A percentile compares a stretch with the other conserved stretches of the same genome.
Evolutionary conservation across 345 rosid species (phyloP).

Genomic region (Clausena lansium): DNA sequence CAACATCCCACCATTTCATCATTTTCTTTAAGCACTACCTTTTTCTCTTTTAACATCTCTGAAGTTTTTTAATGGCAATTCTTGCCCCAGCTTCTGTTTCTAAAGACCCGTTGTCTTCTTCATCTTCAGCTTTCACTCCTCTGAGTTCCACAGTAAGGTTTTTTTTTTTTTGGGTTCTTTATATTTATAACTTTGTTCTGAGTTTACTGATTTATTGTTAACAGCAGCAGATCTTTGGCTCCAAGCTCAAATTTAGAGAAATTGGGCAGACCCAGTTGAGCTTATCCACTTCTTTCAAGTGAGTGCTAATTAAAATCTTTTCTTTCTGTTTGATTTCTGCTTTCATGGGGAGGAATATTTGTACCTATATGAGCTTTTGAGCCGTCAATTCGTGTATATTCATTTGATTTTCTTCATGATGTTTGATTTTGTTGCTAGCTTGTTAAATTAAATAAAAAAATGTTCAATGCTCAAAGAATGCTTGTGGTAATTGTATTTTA

Average conservation of each 20-base stretch:
- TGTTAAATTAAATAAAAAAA: background rate
- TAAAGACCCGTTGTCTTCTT: background rate
- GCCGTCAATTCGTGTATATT: background rate
- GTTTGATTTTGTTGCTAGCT: background rate
- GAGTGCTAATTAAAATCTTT: conserved; percentile 3
- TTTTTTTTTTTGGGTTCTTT: background rate
- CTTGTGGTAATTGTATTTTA: background rate
- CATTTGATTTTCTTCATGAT: background rate
- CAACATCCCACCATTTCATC: background rate
- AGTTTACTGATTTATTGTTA: conserved; percentile 10
- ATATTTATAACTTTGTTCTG: background rate
- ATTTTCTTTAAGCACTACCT: background rate
- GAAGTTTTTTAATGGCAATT: background rate
- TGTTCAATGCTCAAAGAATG: background rate
- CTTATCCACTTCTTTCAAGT: conserved; percentile 34
- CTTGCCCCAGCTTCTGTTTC: background rate
- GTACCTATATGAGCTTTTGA: background rate
- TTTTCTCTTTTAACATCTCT: background rate
- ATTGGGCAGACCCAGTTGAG: conserved; percentile 31
- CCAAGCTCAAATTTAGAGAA: conserved; percentile 23
- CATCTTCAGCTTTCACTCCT: background rate
- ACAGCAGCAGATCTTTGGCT: conserved; percentile 34
- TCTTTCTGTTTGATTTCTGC: background rate
- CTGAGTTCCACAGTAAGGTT: background rate
- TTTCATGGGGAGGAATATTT: too few species aligned